Conservation (phyloP, 1,139 yeast species). For the Citeromyces siamensis region DNA sequence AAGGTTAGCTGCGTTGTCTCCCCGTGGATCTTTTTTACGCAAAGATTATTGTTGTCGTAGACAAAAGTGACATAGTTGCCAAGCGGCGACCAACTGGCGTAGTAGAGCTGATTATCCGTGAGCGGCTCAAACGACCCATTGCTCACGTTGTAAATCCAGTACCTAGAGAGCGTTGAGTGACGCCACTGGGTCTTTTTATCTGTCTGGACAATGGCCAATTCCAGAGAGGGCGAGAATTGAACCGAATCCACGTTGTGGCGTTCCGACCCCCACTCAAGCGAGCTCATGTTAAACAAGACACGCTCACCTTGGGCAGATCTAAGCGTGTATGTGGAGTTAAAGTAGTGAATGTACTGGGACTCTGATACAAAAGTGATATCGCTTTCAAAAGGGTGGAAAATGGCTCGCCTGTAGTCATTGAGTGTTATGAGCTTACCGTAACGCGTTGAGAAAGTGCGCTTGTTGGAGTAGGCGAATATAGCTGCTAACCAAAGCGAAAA, state of each 20-base stretch:
- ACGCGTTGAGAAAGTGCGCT: neutral
- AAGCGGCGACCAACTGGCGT: slow-evolving; percentile 68
- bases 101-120: slow-evolving; percentile 25
- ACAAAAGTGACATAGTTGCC: slow-evolving; percentile 61
- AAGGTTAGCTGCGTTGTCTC: slow-evolving; percentile 30
- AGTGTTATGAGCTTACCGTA: slow-evolving; percentile 12
- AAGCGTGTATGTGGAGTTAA: slow-evolving; percentile 24
- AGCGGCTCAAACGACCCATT: slow-evolving; percentile 28
- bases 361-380: slow-evolving; percentile 10
- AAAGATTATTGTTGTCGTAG: slow-evolving; percentile 50
- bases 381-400: slow-evolving; percentile 15
- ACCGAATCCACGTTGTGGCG: slow-evolving; percentile 38
- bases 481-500: slow-evolving; percentile 1
- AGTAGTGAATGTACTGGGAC: slow-evolving; percentile 30
- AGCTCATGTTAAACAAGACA: slow-evolving; percentile 34
- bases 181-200: slow-evolving; percentile 50
- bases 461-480: neutral
- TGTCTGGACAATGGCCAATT: slow-evolving; percentile 39
- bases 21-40: slow-evolving; percentile 25
- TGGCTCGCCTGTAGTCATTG: slow-evolving; percentile 18
- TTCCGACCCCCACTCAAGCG: slow-evolving; percentile 25
- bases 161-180: slow-evolving; percentile 57
- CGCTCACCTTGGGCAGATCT: slow-evolving; percentile 38
- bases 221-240: slow-evolving; percentile 53
- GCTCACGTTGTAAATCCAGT: slow-evolving; percentile 45